These are phyloP conservation scores for Melaleuca quinquenervia DNA, from an alignment of 345 rosid species.

Conservation along the genomic window DNA sequence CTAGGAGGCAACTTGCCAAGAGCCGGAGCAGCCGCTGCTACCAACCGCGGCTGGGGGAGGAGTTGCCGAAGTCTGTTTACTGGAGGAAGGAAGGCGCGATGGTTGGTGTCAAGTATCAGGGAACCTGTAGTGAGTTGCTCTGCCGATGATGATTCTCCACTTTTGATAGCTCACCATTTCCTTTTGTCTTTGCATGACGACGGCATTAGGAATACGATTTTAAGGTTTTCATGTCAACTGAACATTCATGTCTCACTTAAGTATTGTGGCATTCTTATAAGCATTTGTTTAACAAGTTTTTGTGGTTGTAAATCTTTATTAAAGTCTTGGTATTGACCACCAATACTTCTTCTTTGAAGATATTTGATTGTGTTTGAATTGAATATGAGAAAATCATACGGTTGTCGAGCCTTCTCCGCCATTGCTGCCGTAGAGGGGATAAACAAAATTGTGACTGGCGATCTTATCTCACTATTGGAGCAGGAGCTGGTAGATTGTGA, in stretches of 20 bases:
- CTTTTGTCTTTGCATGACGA: neutral
- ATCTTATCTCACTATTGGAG: constrained; percentile 58
- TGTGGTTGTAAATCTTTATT: neutral
- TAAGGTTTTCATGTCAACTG: neutral
- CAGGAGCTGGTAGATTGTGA: constrained; percentile 94
- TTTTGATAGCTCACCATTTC: neutral
- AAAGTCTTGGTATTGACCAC: neutral
- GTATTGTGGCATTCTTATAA: neutral
- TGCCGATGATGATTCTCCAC: neutral
- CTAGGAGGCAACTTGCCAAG: constrained; percentile 13
- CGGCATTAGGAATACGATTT: neutral
- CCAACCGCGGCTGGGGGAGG: constrained; percentile 41
- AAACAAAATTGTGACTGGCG: constrained; percentile 73
- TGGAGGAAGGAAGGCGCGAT: constrained; percentile 85
- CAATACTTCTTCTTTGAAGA: neutral
- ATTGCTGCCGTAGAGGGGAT: constrained; percentile 84
- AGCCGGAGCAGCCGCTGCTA: constrained; percentile 42
- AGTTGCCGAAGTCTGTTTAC: constrained; percentile 57
- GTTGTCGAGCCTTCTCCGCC: constrained; percentile 96
- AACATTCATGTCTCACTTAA: neutral
- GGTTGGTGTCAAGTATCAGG: constrained; percentile 67
- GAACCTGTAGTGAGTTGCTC: constrained; percentile 56
- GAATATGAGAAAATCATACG: constrained; percentile 26
- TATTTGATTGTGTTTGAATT: neutral
- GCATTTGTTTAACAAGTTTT: neutral